Evolutionary conservation across 352 stramenopile species (phyloP), one percentile per base, ranked within the genome.

Genomic region (Phytopythium vexans): DNA sequence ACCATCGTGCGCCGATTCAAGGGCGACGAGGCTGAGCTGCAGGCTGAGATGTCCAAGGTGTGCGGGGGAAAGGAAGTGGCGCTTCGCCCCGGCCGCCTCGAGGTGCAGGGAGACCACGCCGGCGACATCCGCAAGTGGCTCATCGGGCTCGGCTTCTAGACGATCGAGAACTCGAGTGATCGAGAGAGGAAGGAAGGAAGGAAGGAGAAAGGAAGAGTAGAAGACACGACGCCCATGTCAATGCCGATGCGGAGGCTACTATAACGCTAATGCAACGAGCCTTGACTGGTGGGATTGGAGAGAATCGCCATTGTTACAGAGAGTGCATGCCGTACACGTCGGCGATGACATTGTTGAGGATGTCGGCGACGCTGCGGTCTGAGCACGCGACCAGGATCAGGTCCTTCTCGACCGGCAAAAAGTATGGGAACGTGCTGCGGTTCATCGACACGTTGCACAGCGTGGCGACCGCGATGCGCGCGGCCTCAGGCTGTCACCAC

Each of bases 291-390:
- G 21, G 21, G 21, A 27, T 27, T 27, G 21, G 21, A 27, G 21
- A 27, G 21, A 1, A 2, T 27, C 21, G 21, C 21, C 21, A 27
- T 27, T 27, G 11, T 70, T 72, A 89, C 41, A 90, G 53, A n/a
- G 83, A 82, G 53, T 92, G 81, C 79, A 92, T 92, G 37, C 82
- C 82, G 55, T 83, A 91, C 4, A 91, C 83, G 41, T 93, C 81
- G 5, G 77, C 80, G 31, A 90, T 72, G 43, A 93, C 70, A 60
- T 90, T 93, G 52, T 79, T 88, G 41, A 93, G 72, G 52, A 93
- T 84, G 41, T 90, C 80, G 12, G 80, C 75, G 12, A 93, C 79
- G 45, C 81, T 93, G 33, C 74, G 67, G 50, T 93, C 83, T 14
- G 80, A 89, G 47, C 77, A 89, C 8, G 80, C 75, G 3, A 89